Evolutionary conservation across 2,329 filamentous ascomycete genomes (phyloP).

Genomic region (Hymenotorrendiella dingleyae): DNA sequence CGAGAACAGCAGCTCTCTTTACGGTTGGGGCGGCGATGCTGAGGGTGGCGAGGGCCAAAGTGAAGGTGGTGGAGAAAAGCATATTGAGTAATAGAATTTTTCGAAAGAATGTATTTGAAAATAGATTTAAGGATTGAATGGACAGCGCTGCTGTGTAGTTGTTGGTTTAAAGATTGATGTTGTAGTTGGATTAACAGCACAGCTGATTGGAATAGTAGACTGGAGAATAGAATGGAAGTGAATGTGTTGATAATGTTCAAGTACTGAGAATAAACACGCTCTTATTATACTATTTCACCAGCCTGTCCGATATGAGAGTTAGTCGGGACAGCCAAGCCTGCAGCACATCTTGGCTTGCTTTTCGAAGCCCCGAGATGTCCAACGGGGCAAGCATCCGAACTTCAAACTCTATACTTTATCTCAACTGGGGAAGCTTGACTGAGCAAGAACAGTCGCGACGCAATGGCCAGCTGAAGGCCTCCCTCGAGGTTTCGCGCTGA

Average conservation of each 20-base stretch:
- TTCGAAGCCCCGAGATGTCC: no score
- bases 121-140: conserved; percentile 1
- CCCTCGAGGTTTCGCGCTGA: not conserved
- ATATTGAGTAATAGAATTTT: conserved; percentile 2
- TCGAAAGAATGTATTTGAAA: not conserved
- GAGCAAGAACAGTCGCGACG: no score
- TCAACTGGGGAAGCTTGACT: no score
- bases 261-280: not conserved
- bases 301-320: no score
- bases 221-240: not conserved
- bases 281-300: no score
- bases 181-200: conserved; percentile 4
- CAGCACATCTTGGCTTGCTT: no score
- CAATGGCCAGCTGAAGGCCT: no score
- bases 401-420: no score
- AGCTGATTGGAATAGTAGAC: conserved; percentile 1
- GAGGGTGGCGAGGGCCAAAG: conserved; percentile 1
- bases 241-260: not conserved
- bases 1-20: not conserved
- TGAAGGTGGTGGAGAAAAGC: conserved; percentile 5
- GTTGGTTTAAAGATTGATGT: not conserved
- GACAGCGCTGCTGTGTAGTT: conserved; percentile 6
- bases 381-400: not conserved
- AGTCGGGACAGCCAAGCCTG: no score
- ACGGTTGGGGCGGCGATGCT: conserved; percentile 2